Percentiles rank a stretch among this genome's conserved stretches.
phyloP scores from a whole-genome alignment of 768 basidiomycete genomes.

The Suillus sp. region DNA sequence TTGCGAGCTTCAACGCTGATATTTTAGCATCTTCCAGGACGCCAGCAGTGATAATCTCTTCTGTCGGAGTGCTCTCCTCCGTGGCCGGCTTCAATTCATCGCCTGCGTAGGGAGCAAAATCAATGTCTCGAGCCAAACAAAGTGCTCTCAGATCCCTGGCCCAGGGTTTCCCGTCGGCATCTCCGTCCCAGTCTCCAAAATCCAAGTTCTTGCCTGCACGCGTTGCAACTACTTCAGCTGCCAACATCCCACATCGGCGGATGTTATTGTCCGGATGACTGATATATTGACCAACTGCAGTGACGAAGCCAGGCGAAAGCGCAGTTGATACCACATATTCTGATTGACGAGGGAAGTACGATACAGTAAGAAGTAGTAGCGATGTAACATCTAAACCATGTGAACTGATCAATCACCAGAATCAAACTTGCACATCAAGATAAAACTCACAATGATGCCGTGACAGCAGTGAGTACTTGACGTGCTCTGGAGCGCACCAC shows the following conservation, averaged over 20 bases:
- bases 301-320: slow-evolving; percentile 62
- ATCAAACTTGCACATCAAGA: slow-evolving; percentile 1
- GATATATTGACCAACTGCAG: slow-evolving; percentile 73
- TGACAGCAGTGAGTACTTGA: slow-evolving; percentile 76
- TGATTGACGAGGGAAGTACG: slow-evolving; percentile 59
- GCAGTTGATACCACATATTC: slow-evolving; percentile 47
- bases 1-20: slow-evolving; percentile 11
- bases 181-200: slow-evolving; percentile 86
- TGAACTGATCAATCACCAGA: background rate
- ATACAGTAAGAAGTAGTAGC: slow-evolving; percentile 64
- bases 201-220: slow-evolving; percentile 64
- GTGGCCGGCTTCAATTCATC: slow-evolving; percentile 13
- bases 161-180: slow-evolving; percentile 65
- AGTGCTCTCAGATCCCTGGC: slow-evolving; percentile 60
- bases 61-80: slow-evolving; percentile 13
- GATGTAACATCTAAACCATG: slow-evolving; percentile 64
- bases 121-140: slow-evolving; percentile 51
- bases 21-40: slow-evolving; percentile 6
- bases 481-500: slow-evolving; percentile 79
- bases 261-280: slow-evolving; percentile 73
- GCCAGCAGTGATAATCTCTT: slow-evolving; percentile 10
- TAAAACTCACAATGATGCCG: slow-evolving; percentile 69
- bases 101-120: slow-evolving; percentile 39
- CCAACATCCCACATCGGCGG: slow-evolving; percentile 90
- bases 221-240: slow-evolving; percentile 77